A percentile compares a stretch with the other conserved stretches of the same genome.
phyloP scores from a whole-genome alignment of 371 early-diverging fungal species.

The Neoconidiobolus thromboides region DNA sequence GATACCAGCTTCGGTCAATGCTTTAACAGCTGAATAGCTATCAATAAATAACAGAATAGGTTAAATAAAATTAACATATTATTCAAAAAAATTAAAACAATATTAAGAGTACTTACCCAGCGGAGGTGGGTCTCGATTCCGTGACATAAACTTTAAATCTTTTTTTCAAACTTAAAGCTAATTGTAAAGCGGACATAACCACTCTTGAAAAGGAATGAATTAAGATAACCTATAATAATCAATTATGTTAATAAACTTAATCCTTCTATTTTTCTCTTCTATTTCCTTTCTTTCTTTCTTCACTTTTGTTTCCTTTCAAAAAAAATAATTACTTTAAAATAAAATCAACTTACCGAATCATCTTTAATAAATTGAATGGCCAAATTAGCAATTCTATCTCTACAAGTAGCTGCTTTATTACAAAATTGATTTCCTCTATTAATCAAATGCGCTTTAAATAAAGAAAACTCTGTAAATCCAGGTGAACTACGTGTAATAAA shows the following conservation, averaged over 20 bases:
- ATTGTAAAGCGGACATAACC: constrained; percentile 61
- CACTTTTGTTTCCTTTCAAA: background rate
- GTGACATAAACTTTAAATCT: constrained; percentile 76
- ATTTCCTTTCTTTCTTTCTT: background rate
- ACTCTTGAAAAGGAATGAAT: constrained; percentile 91
- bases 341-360: constrained; percentile 25
- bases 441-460: constrained; percentile 56
- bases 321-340: background rate
- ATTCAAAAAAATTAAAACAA: background rate
- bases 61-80: background rate
- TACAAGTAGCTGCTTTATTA: constrained; percentile 41
- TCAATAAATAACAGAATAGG: constrained; percentile 1
- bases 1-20: constrained; percentile 55
- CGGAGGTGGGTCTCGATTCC: constrained; percentile 60
- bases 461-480: constrained; percentile 47
- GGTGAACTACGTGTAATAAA: constrained; percentile 50
- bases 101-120: constrained; percentile 32
- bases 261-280: too few relatives aligned
- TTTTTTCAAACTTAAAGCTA: constrained; percentile 54
- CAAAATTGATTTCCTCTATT: constrained; percentile 50
- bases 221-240: constrained; percentile 36
- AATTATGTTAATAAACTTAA: background rate
- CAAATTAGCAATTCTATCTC: constrained; percentile 56
- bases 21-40: constrained; percentile 52
- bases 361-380: constrained; percentile 83